phyloP scores from a whole-genome alignment of 306 rosid species.

The Castanea crenata region DNA sequence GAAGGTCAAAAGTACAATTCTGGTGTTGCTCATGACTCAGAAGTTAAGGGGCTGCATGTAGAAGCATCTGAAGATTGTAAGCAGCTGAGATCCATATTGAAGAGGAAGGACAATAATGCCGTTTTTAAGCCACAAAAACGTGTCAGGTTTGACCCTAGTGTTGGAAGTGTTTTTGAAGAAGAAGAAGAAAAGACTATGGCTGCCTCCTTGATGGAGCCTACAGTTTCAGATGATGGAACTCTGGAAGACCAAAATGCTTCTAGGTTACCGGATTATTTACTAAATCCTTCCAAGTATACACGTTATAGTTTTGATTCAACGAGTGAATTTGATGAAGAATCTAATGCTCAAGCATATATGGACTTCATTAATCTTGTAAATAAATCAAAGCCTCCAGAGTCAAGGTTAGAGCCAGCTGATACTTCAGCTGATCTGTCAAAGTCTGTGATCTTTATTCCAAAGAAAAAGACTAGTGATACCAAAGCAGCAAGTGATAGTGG shows the following conservation, averaged over 20 bases:
- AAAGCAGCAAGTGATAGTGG: background rate
- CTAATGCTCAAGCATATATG: constrained; percentile 7
- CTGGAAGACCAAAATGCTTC: background rate
- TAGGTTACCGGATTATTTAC: constrained; percentile 30
- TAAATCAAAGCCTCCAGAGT: background rate
- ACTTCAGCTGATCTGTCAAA: constrained; percentile 13
- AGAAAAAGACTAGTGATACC: constrained; percentile 20
- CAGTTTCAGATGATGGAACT: background rate
- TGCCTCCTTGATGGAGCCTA: background rate
- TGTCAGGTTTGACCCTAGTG: constrained; percentile 31
- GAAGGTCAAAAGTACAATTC: background rate
- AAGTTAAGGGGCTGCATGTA: background rate
- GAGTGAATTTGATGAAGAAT: constrained; percentile 12
- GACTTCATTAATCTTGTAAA: constrained; percentile 4
- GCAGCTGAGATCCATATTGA: constrained; percentile 29
- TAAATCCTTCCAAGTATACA: constrained; percentile 28
- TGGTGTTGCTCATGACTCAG: background rate
- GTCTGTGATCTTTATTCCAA: constrained; percentile 25
- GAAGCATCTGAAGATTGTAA: constrained; percentile 5
- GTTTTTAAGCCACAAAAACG: constrained; percentile 17
- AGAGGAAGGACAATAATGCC: constrained; percentile 18
- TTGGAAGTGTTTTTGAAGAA: constrained; percentile 3
- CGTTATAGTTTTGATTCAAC: constrained; percentile 22
- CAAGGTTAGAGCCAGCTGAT: constrained; percentile 12
- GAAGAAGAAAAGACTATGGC: background rate